Evolutionary conservation across 208 protist species (phyloP).

Genomic region (Acanthamoeba healyi): DNA sequence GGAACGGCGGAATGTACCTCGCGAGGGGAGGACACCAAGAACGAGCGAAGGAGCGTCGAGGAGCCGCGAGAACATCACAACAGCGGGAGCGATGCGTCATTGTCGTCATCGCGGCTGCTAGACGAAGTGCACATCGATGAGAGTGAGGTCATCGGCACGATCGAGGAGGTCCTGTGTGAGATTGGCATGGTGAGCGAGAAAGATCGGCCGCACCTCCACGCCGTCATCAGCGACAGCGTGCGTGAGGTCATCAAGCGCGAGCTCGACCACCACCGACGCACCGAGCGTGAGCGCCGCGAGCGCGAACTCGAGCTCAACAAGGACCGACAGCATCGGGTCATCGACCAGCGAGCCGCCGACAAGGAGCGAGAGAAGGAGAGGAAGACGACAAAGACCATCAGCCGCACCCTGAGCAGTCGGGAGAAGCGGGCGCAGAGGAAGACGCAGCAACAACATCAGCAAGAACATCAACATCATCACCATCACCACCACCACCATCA

Average conservation of each 20-base stretch:
- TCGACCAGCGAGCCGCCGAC: not conserved
- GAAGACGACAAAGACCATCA: not conserved
- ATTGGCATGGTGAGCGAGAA: conserved; percentile 40
- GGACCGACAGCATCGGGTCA: not conserved
- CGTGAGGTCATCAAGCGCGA: conserved; percentile 47
- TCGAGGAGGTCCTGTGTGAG: conserved; percentile 53
- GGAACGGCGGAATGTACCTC: not conserved
- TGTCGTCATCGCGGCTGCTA: no score
- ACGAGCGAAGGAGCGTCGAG: no score
- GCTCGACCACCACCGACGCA: conserved; percentile 7
- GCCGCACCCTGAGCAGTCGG: not conserved
- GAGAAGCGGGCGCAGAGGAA: not conserved
- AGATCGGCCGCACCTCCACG: conserved; percentile 19
- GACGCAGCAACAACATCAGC: not conserved
- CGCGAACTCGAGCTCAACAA: not conserved
- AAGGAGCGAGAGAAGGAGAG: not conserved
- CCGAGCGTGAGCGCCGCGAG: conserved; percentile 25
- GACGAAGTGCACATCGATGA: conserved; percentile 1
- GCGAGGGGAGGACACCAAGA: not conserved
- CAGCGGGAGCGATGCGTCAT: no score
- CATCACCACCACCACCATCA: no score
- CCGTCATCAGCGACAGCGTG: conserved; percentile 12
- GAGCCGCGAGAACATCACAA: no score
- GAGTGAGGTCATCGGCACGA: conserved; percentile 24
- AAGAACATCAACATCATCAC: no score